These are phyloP conservation scores for Xylaria sp. DNA, from an alignment of 2,329 filamentous ascomycete species.

Conservation along the genomic window DNA sequence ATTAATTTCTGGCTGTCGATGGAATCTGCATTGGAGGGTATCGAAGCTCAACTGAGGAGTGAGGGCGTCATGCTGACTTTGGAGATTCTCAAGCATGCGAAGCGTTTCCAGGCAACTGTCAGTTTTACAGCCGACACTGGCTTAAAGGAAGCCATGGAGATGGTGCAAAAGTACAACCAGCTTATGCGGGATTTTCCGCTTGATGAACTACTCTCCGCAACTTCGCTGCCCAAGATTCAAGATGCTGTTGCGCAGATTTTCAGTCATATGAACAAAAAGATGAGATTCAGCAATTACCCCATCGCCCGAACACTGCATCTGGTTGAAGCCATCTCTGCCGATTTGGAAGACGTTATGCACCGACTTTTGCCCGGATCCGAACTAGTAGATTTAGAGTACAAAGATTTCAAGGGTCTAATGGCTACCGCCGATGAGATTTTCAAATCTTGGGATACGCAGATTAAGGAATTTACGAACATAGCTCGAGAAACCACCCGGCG, in stretches of 20 bases:
- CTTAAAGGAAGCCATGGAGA: conserved; percentile 93
- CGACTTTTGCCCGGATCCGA: conserved; percentile 85
- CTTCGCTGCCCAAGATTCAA: conserved; percentile 86
- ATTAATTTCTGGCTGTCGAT: conserved; percentile 99
- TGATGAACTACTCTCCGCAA: conserved; percentile 92
- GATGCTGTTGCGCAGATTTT: conserved; percentile 93
- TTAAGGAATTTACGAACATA: conserved; percentile 98
- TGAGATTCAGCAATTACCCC: conserved; percentile 95
- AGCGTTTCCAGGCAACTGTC: conserved; percentile 96
- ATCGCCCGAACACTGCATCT: conserved; percentile 90
- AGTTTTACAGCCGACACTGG: conserved; percentile 97
- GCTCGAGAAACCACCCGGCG: conserved; percentile 93
- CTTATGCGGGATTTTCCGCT: conserved; percentile 98
- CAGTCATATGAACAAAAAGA: conserved; percentile 94
- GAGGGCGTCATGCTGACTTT: conserved; percentile 91
- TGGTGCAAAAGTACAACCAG: conserved; percentile 98
- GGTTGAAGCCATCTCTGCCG: conserved; percentile 96
- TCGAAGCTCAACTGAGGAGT: conserved; percentile 87
- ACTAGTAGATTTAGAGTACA: conserved; percentile 91
- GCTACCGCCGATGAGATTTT: conserved; percentile 86
- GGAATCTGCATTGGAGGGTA: conserved; percentile 91
- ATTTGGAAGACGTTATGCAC: conserved; percentile 88
- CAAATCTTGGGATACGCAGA: conserved; percentile 91
- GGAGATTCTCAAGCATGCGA: conserved; percentile 95
- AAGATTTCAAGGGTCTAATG: conserved; percentile 89